phyloP scores from a whole-genome alignment of 1,139 yeast species.

The Kodamaea sp. region DNA sequence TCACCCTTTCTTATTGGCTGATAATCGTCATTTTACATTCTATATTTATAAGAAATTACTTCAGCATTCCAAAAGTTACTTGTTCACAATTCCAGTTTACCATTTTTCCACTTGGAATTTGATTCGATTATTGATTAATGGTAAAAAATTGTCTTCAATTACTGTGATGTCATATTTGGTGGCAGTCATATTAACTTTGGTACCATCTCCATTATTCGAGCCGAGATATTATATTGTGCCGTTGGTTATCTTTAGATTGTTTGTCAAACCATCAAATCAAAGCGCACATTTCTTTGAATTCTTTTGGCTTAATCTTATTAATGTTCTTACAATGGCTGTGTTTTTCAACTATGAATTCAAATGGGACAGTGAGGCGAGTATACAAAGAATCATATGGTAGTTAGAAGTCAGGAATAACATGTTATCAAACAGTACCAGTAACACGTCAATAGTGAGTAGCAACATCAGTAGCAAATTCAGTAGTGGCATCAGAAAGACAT shows the following conservation, averaged over 20 bases:
- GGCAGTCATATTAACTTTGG: constrained; percentile 58
- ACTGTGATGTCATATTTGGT: constrained; percentile 44
- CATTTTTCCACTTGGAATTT: constrained; percentile 62
- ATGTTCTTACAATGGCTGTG: constrained; percentile 48
- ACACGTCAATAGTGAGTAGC: not conserved
- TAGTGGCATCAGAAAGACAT: no score
- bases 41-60: constrained; percentile 71
- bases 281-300: constrained; percentile 46
- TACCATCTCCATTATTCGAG: constrained; percentile 90
- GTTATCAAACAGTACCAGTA: not conserved
- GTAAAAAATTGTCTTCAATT: constrained; percentile 18
- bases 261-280: constrained; percentile 37
- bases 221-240: constrained; percentile 91
- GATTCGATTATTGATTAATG: constrained; percentile 22
- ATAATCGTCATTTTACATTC: constrained; percentile 89
- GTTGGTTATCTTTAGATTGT: constrained; percentile 66
- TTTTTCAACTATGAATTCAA: constrained; percentile 61
- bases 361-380: constrained; percentile 61
- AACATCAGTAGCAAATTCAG: no score
- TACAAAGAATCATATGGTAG: constrained; percentile 89
- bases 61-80: constrained; percentile 36
- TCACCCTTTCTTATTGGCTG: constrained; percentile 91
- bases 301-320: constrained; percentile 56
- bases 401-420: not conserved
- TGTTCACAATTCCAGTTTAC: constrained; percentile 60